Conservation (phyloP, 495 filamentous ascomycete species). For the Tirmania nivea region DNA sequence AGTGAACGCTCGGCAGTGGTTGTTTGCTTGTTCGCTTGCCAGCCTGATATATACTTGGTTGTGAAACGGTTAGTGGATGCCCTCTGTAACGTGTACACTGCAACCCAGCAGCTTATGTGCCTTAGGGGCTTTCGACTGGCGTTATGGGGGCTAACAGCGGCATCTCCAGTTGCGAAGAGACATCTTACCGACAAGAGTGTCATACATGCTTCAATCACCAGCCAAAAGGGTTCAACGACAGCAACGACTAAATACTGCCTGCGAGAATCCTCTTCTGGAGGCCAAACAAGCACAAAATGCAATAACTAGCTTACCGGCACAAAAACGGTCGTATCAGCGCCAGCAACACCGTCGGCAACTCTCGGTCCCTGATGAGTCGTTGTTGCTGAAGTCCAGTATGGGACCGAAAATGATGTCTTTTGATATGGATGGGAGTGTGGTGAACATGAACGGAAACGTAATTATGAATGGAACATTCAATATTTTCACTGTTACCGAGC, state of each 20-base stretch:
- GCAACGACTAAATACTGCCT: constrained; percentile 12
- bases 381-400: constrained; percentile 5
- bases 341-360: constrained; percentile 15
- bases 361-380: constrained; percentile 10
- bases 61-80: too few relatives aligned
- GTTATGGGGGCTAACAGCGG: neutral
- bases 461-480: neutral
- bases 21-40: too few relatives aligned
- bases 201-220: constrained; percentile 16
- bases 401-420: neutral
- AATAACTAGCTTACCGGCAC: constrained; percentile 7
- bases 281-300: constrained; percentile 15
- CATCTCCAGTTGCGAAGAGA: too few relatives aligned
- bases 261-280: constrained; percentile 14
- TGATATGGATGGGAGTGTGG: neutral
- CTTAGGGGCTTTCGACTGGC: too few relatives aligned
- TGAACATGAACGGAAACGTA: too few relatives aligned
- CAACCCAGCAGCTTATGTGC: too few relatives aligned
- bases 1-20: too few relatives aligned
- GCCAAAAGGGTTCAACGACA: constrained; percentile 15
- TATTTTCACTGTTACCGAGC: neutral
- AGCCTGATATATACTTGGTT: too few relatives aligned
- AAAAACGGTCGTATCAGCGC: constrained; percentile 7
- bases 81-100: too few relatives aligned
- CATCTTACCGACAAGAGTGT: constrained; percentile 4